Evolutionary conservation across 2,329 filamentous ascomycete genomes (phyloP).

Genomic region (Claviceps capensis): DNA sequence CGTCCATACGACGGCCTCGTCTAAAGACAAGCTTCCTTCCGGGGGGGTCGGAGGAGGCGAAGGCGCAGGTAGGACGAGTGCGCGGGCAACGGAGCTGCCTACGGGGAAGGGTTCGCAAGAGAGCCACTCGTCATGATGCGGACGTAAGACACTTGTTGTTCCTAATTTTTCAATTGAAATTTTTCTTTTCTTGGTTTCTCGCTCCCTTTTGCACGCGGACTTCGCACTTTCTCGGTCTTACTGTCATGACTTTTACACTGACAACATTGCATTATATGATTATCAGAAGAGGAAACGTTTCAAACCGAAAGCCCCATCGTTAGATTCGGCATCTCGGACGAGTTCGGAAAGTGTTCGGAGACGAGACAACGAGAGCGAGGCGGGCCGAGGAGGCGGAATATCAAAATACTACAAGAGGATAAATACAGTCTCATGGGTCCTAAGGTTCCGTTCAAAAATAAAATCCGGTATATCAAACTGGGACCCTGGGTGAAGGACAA

Average conservation of each 20-base stretch:
- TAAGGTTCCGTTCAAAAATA: constrained; percentile 1
- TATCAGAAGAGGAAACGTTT: too few species aligned
- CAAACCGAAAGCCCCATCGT: too few species aligned
- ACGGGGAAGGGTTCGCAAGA: neutral
- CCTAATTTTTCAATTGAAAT: neutral
- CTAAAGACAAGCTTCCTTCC: constrained; percentile 18
- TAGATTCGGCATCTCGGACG: too few species aligned
- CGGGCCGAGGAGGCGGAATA: constrained; percentile 1
- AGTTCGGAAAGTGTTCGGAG: too few species aligned
- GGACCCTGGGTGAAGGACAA: too few species aligned
- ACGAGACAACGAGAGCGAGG: neutral
- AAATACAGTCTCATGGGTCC: constrained; percentile 1
- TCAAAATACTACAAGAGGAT: constrained; percentile 3
- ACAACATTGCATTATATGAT: too few species aligned
- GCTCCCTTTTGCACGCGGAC: too few species aligned
- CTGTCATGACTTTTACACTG: too few species aligned
- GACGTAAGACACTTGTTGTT: too few species aligned
- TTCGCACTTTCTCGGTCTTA: too few species aligned
- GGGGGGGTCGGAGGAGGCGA: constrained; percentile 20
- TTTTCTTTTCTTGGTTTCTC: neutral
- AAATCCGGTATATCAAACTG: neutral
- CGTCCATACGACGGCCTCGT: constrained; percentile 12
- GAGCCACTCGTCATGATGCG: too few species aligned
- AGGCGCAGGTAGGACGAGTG: constrained; percentile 16
- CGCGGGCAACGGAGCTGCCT: constrained; percentile 16